Conservation (phyloP, 2,329 filamentous ascomycete species). For the Alternaria arbusti region DNA sequence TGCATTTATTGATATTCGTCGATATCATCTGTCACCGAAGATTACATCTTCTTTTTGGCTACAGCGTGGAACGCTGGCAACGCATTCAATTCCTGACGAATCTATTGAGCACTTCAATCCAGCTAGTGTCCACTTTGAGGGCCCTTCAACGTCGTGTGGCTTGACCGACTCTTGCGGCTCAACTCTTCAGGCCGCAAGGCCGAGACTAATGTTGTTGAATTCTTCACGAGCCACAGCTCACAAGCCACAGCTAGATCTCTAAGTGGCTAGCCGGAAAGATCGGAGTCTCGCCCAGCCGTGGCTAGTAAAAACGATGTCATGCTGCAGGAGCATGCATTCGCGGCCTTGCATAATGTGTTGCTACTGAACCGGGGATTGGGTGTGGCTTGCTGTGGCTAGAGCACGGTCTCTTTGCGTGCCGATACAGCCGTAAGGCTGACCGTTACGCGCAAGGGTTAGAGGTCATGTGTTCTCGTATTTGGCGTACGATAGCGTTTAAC, state of each 20-base stretch:
- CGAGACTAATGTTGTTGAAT: slow-evolving; percentile 5
- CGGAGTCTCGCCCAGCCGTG: slow-evolving; percentile 22
- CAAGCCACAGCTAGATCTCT: slow-evolving; percentile 3
- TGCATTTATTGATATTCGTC: background rate
- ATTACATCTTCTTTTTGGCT: background rate
- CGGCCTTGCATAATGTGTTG: slow-evolving; percentile 13
- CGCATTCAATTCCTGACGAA: background rate
- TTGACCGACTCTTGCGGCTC: background rate
- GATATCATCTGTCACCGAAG: background rate
- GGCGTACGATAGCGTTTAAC: background rate
- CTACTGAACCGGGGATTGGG: slow-evolving; percentile 25
- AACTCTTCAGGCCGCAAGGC: background rate
- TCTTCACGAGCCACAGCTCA: background rate
- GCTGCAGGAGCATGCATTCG: slow-evolving; percentile 17
- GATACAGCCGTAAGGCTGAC: slow-evolving; percentile 26
- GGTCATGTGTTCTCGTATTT: slow-evolving; percentile 23
- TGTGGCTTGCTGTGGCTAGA: slow-evolving; percentile 35
- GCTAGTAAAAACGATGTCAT: slow-evolving; percentile 23
- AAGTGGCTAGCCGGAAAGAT: slow-evolving; percentile 17
- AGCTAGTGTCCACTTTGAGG: background rate
- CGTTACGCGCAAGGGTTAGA: slow-evolving; percentile 10
- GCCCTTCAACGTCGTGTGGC: background rate
- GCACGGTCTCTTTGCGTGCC: slow-evolving; percentile 28
- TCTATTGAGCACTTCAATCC: background rate
- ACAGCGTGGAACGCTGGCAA: background rate